Evolutionary conservation across 2,329 filamentous ascomycete genomes (phyloP).

Genomic region (Aspergillus melleus): DNA sequence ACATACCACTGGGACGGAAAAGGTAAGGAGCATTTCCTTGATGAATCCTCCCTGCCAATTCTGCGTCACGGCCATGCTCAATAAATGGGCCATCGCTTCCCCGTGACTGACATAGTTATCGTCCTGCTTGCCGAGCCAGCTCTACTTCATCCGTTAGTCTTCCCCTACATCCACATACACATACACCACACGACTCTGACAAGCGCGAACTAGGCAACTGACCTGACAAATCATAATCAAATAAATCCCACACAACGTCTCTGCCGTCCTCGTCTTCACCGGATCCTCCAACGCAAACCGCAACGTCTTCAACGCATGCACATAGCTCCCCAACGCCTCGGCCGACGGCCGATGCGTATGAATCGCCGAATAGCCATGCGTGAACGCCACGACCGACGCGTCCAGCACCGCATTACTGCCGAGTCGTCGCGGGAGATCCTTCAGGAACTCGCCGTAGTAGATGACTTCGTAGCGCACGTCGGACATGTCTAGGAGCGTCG

Average conservation of each 20-base stretch:
- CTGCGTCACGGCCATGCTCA: conserved; percentile 16
- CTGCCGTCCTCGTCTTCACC: conserved; percentile 18
- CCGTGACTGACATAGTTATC: conserved; percentile 19
- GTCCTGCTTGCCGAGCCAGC: conserved; percentile 23
- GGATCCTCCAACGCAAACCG: conserved; percentile 27
- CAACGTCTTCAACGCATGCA: conserved; percentile 22
- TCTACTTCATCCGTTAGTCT: conserved; percentile 9
- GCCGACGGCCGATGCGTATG: conserved; percentile 16
- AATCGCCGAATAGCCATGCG: conserved; percentile 20
- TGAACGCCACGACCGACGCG: conserved; percentile 22
- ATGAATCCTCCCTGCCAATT: conserved; percentile 19
- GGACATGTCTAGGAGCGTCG: conserved; percentile 18
- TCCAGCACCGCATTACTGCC: conserved; percentile 25
- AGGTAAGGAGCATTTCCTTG: conserved; percentile 20
- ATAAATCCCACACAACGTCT: conserved; percentile 31
- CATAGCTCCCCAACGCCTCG: conserved; percentile 20
- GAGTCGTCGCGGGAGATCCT: conserved; percentile 22
- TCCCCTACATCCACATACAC: neutral
- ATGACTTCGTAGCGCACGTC: conserved; percentile 25
- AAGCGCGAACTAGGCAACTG: neutral
- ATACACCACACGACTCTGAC: no score
- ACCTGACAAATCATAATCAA: conserved; percentile 33
- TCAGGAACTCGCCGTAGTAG: conserved; percentile 26
- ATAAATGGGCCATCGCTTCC: conserved; percentile 21
- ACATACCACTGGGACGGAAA: conserved; percentile 24